Percentiles rank a stretch among this genome's conserved stretches.
Conservation (phyloP, 2,329 filamentous ascomycete species). For the Plenodomus biglobosus region DNA sequence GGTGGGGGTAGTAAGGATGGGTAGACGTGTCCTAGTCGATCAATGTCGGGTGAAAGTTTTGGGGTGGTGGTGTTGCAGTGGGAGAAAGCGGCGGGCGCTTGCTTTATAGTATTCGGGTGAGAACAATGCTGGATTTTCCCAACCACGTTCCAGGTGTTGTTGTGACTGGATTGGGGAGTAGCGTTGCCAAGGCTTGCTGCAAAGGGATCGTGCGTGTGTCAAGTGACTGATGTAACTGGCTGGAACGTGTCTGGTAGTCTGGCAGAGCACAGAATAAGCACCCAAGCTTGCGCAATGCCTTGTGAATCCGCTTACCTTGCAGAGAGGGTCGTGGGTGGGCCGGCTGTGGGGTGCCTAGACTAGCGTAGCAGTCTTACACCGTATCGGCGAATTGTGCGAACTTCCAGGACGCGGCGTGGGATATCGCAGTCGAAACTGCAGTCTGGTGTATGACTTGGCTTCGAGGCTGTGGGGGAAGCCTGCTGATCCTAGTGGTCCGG, state of each 20-base stretch:
- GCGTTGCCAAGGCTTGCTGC: conserved; percentile 24
- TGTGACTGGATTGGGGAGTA: conserved; percentile 12
- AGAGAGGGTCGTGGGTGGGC: conserved; percentile 9
- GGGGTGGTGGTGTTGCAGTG: conserved; percentile 5
- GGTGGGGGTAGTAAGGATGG: conserved; percentile 4
- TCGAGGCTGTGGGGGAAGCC: conserved; percentile 12
- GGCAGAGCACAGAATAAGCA: conserved; percentile 10
- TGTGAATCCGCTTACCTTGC: conserved; percentile 8
- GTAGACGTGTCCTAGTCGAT: too few relatives aligned
- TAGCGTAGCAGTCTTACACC: conserved; percentile 1
- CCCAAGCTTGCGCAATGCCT: conserved; percentile 9
- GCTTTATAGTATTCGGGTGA: conserved; percentile 16
- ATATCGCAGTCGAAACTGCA: conserved; percentile 33
- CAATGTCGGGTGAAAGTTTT: conserved; percentile 6
- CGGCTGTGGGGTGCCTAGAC: conserved; percentile 3
- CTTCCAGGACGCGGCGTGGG: conserved; percentile 24
- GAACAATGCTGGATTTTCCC: neutral
- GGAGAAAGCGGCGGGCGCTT: conserved; percentile 12
- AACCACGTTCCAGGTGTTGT: neutral
- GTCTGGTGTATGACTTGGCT: conserved; percentile 20
- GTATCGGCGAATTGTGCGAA: neutral
- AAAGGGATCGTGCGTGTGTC: conserved; percentile 26
- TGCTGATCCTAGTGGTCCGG: conserved; percentile 23
- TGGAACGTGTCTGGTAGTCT: conserved; percentile 14
- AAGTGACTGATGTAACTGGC: conserved; percentile 29